Base-by-base conservation (phyloP, 306 rosid species). In the Gynostemma pentaphyllum region DNA sequence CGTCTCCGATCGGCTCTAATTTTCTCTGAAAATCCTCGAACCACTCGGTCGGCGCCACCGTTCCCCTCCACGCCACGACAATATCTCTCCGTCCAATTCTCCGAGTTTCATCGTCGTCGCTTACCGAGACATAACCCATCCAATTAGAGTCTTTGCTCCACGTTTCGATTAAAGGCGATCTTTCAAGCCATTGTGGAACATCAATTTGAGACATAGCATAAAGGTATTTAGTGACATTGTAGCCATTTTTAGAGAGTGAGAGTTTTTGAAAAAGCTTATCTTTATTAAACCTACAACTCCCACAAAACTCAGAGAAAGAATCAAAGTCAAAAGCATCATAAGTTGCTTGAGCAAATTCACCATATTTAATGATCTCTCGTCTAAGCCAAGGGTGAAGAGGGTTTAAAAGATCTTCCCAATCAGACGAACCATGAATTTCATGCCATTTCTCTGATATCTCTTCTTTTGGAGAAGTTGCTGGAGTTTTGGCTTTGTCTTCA, bases 141-240 rank as follows among this genome's bases (percentile, higher is more conserved):
- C 90, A 87, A 36, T 81, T 87, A 1, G 95, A 83, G 22, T 83
- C 81, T 48, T 65, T 71, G 72, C 87, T 83, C 90, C 95, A 87
- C 0, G 74, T 52, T 27, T 81, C 81, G 1, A 47, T 78, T 30
- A 78, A 64, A 3, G 62, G 79, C 0, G 86, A 75, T 64, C 80
- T 79, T 75, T 84, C 83, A 14, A 84, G 68, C 90, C 95, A 83
- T 2, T 18, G 49, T 3, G 84, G 90, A 8, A 83, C 72, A 7
- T 78, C 84, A 2, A 87, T 68, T 22, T 78, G 80, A 4, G 86
- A 73, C 88, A 81, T 87, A 53, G 90, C 90, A 42, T 81, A 82
- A 13, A 87, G 47, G 66, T 81, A 79, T 49, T 70, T 78, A n/a
- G 64, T 80, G 1, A 84, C 79, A 0, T 9, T 63, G 51, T 83